phyloP scores from a whole-genome alignment of 129 eudicot genomes.

The Flaveria sonorensis region DNA sequence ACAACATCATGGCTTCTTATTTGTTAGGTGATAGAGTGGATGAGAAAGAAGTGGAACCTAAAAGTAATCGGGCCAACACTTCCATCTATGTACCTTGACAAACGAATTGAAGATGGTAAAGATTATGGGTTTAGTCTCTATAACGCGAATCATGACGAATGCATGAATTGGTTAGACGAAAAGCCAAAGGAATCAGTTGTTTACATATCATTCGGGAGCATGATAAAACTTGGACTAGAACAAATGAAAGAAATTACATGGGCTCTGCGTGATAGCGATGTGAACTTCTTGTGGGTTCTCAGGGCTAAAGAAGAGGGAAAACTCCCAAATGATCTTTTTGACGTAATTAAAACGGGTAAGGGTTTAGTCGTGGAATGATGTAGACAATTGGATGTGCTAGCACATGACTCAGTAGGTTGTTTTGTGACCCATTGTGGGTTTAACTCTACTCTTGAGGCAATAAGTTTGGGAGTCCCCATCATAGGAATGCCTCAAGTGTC shows the following conservation, averaged over 20 bases:
- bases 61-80: constrained; percentile 61
- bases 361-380: constrained; percentile 37
- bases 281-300: constrained; percentile 56
- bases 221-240: constrained; percentile 25
- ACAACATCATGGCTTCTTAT: not conserved
- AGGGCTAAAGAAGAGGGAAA: constrained; percentile 35
- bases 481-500: constrained; percentile 46
- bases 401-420: constrained; percentile 39
- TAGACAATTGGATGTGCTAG: constrained; percentile 32
- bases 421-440: constrained; percentile 47
- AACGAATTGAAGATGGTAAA: constrained; percentile 31
- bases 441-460: constrained; percentile 40
- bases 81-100: constrained; percentile 53
- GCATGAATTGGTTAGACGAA: constrained; percentile 47
- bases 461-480: constrained; percentile 42
- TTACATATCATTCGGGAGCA: constrained; percentile 58
- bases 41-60: constrained; percentile 44
- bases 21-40: constrained; percentile 50
- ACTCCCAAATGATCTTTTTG: constrained; percentile 29
- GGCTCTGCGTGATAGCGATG: constrained; percentile 36
- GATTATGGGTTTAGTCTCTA: constrained; percentile 45
- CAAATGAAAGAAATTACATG: constrained; percentile 58
- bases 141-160: constrained; percentile 30
- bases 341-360: not conserved
- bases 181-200: constrained; percentile 48